Evolutionary conservation across 2,329 filamentous ascomycete genomes (phyloP), one percentile per base, ranked within the genome.

Genomic region (Fusarium brachygibbosum): DNA sequence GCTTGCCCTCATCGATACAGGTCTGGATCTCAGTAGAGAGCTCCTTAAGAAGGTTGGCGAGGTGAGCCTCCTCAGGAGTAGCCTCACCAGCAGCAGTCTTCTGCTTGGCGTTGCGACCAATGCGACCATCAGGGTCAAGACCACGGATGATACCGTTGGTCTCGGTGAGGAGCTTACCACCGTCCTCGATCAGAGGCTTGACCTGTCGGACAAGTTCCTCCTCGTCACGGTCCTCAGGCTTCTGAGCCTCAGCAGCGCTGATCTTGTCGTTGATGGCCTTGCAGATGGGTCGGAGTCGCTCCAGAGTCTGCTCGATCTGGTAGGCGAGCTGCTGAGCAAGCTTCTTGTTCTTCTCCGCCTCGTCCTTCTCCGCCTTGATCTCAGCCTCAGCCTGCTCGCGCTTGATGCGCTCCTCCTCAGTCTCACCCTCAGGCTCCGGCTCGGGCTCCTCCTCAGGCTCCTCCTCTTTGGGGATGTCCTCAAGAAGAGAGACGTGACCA

Each of bases 211-310:
- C 94, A 7, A 97, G 88, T 72, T 92, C 87, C 76, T 98, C 93
- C 78, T 98, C 94, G 75, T 98, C 93, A 25, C 95, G 90, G 73
- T 97, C 93, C 6, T 97, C 93, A 80, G 93, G 91, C 42, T 92
- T 91, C 29, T 91, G 93, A 69, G 89, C 88, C 79, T 97, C 93
- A 29, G 92, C 93, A 57, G 85, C 85, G 73, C 97, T 92, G 74
- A 97, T 92, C 81, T 91, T 87, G 88, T 94, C 91, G 6, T 88
- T 92, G 79, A 97, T 97, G 83, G 93, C 87, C 82, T 92, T 93
- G 84, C 92, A 92, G 76, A 97, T 89, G 12, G 94, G 94, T 71
- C 92, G 90, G 76, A 97, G 88, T 78, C 90, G 92, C 75, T 97
- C 93, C 9, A 97, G 85, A 16, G 93, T 93, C 78, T 94, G 89